A percentile compares a stretch with the other conserved stretches of the same genome.
phyloP scores from a whole-genome alignment of 2,329 filamentous ascomycete species.

The Ophiosphaerella narmari region DNA sequence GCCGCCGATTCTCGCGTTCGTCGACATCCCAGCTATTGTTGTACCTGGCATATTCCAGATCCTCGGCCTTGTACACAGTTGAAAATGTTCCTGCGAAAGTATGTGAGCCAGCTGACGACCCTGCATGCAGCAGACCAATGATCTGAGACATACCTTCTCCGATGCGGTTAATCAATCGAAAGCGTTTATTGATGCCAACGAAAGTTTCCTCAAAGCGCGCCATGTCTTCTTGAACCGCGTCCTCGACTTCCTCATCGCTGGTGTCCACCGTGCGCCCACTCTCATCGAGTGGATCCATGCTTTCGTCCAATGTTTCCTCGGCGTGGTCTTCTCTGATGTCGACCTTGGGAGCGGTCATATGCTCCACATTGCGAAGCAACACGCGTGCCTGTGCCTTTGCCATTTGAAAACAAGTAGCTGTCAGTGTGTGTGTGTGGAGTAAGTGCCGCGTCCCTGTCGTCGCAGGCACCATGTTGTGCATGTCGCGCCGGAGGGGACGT shows the following conservation, averaged over 20 bases:
- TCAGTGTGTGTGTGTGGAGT: conserved; percentile 10
- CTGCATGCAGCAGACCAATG: conserved; percentile 34
- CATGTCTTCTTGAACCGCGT: conserved; percentile 81
- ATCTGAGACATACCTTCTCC: conserved; percentile 73
- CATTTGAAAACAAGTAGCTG: conserved; percentile 3
- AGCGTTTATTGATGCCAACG: conserved; percentile 79
- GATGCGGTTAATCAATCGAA: conserved; percentile 92
- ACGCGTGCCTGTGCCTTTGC: conserved; percentile 40
- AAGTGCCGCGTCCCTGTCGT: conserved; percentile 7
- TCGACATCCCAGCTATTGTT: conserved; percentile 85
- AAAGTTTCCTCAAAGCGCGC: conserved; percentile 80
- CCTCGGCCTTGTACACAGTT: conserved; percentile 98
- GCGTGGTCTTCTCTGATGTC: conserved; percentile 44
- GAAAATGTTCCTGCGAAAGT: conserved; percentile 81
- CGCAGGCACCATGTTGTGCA: neutral
- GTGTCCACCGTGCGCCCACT: conserved; percentile 54
- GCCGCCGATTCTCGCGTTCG: conserved; percentile 64
- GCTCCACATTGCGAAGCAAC: conserved; percentile 30
- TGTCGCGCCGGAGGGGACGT: conserved; percentile 15
- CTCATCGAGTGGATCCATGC: conserved; percentile 55
- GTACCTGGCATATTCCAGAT: conserved; percentile 81
- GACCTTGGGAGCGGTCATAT: conserved; percentile 34
- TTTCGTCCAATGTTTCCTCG: conserved; percentile 53
- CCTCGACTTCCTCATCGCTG: conserved; percentile 65
- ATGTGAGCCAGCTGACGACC: conserved; percentile 30